Evolutionary conservation across 768 basidiomycete genomes (phyloP).

Genomic region (Tricholoma matsutake): DNA sequence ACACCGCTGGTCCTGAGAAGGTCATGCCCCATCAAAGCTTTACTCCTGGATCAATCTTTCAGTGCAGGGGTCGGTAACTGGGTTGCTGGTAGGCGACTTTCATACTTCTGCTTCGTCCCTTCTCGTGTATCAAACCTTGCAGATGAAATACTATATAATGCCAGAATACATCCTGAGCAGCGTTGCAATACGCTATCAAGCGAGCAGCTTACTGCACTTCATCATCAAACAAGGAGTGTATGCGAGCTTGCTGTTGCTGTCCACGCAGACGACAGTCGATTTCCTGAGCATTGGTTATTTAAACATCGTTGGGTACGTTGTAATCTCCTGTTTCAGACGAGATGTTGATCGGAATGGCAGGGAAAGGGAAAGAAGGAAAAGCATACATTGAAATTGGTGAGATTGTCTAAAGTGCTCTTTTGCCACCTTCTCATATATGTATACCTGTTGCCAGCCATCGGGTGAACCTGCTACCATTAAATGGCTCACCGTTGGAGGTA

Average conservation of each 20-base stretch:
- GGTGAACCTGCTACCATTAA: constrained; percentile 70
- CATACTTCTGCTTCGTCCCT: not conserved
- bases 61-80: constrained; percentile 82
- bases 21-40: constrained; percentile 65
- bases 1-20: constrained; percentile 45
- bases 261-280: constrained; percentile 66
- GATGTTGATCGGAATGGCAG: constrained; percentile 25
- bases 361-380: constrained; percentile 57
- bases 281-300: constrained; percentile 68
- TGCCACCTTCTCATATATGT: not conserved
- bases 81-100: constrained; percentile 58
- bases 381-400: constrained; percentile 47
- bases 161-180: constrained; percentile 70
- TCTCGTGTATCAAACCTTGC: constrained; percentile 6
- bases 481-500: constrained; percentile 73
- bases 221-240: constrained; percentile 51
- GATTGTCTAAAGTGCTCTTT: constrained; percentile 7
- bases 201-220: constrained; percentile 46
- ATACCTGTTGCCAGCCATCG: constrained; percentile 49
- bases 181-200: constrained; percentile 53
- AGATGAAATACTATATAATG: constrained; percentile 76
- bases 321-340: not conserved
- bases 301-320: constrained; percentile 60
- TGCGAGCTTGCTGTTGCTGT: constrained; percentile 61
- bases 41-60: constrained; percentile 79